These are phyloP conservation scores for Aspergillus pseudoglaucus DNA, from an alignment of 2,329 filamentous ascomycete genomes.

Conservation along the genomic window DNA sequence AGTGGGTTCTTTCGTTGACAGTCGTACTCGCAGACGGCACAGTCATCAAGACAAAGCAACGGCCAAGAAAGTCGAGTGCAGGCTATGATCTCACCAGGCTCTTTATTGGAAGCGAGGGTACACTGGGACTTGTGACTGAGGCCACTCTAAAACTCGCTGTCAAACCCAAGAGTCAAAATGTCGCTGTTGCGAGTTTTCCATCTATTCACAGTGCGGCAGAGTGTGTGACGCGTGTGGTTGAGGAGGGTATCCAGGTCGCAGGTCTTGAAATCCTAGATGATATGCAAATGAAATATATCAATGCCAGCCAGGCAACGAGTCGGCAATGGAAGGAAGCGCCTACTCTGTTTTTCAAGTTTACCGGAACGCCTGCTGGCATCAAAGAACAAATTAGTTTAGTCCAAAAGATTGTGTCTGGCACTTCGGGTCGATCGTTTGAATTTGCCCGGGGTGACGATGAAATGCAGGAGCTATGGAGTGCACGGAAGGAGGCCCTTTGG, in stretches of 20 bases:
- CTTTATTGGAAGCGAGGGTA: slow-evolving; percentile 88
- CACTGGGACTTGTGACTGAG: slow-evolving; percentile 84
- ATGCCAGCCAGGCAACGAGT: slow-evolving; percentile 42
- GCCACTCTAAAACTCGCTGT: slow-evolving; percentile 81
- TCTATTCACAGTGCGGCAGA: slow-evolving; percentile 64
- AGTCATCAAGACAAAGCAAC: slow-evolving; percentile 79
- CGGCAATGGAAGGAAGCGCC: slow-evolving; percentile 61
- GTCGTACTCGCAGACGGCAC: slow-evolving; percentile 88
- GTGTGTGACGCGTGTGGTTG: slow-evolving; percentile 75
- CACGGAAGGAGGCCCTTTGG: slow-evolving; percentile 69
- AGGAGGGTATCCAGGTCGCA: slow-evolving; percentile 73
- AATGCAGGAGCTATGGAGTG: slow-evolving; percentile 66
- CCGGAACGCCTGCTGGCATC: slow-evolving; percentile 57
- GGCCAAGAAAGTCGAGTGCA: slow-evolving; percentile 81
- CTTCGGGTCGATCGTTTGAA: slow-evolving; percentile 56
- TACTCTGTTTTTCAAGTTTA: slow-evolving; percentile 71
- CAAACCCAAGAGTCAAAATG: slow-evolving; percentile 69
- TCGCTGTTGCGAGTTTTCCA: slow-evolving; percentile 67
- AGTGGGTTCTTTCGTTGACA: slow-evolving; percentile 83
- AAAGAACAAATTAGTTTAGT: slow-evolving; percentile 59
- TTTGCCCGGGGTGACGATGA: slow-evolving; percentile 61
- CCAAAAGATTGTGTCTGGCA: slow-evolving; percentile 50
- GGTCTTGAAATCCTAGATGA: slow-evolving; percentile 93
- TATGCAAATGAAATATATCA: slow-evolving; percentile 73
- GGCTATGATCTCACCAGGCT: slow-evolving; percentile 87